A percentile compares a stretch with the other conserved stretches of the same genome.
These are phyloP conservation scores for Ophiostoma quercus DNA, from an alignment of 2,329 filamentous ascomycete genomes.

Conservation along the genomic window DNA sequence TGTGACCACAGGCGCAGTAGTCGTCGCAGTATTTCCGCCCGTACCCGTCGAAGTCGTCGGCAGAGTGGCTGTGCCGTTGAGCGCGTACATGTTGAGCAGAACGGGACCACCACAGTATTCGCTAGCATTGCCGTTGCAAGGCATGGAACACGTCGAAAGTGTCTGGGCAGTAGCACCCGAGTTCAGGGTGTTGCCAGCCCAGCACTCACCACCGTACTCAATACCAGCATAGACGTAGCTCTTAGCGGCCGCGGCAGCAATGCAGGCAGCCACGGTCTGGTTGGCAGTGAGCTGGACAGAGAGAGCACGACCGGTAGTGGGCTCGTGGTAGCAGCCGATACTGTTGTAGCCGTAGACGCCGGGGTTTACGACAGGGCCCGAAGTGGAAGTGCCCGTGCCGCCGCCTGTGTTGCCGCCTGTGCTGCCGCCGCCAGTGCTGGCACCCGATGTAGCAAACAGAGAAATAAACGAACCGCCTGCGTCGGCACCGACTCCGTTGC, in stretches of 20 bases:
- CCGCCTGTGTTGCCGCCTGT: constrained; percentile 27
- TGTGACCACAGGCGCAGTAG: constrained; percentile 25
- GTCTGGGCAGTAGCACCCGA: constrained; percentile 25
- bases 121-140: constrained; percentile 28
- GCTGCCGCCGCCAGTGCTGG: constrained; percentile 22
- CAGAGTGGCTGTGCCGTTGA: constrained; percentile 23
- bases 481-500: constrained; percentile 39
- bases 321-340: constrained; percentile 37
- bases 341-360: constrained; percentile 33
- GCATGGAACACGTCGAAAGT: constrained; percentile 31
- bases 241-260: constrained; percentile 28
- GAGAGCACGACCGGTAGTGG: constrained; percentile 28
- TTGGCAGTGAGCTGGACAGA: constrained; percentile 23
- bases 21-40: background rate
- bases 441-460: constrained; percentile 39
- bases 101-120: constrained; percentile 28
- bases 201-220: constrained; percentile 34
- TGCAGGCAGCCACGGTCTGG: constrained; percentile 30
- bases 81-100: constrained; percentile 27
- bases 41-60: background rate
- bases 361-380: constrained; percentile 35
- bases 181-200: constrained; percentile 21
- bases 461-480: constrained; percentile 43
- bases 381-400: constrained; percentile 25
- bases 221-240: constrained; percentile 31